Evolutionary conservation across 2,329 filamentous ascomycete genomes (phyloP).

Genomic region (Xylariaceae sp.): DNA sequence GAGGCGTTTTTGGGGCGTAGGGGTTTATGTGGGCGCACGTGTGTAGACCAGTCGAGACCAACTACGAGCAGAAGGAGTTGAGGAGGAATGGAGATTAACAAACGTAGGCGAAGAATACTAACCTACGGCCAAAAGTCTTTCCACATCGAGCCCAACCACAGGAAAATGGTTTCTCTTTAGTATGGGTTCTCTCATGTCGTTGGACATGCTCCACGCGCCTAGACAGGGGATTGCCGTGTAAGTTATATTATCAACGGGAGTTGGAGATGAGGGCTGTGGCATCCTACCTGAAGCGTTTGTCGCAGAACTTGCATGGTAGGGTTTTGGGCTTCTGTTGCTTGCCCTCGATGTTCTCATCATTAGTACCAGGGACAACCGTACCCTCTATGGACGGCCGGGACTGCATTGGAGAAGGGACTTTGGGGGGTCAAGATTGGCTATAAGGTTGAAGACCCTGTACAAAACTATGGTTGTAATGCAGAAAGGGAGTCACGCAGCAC

Average conservation of each 20-base stretch:
- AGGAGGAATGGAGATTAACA: constrained; percentile 26
- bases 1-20: constrained; percentile 30
- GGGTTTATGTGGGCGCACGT: constrained; percentile 8
- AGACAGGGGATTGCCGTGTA: constrained; percentile 47
- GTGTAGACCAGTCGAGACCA: constrained; percentile 20
- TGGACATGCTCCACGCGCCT: constrained; percentile 70
- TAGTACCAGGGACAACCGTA: constrained; percentile 44
- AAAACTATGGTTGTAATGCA: constrained; percentile 43
- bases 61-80: constrained; percentile 28
- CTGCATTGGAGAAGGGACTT: constrained; percentile 51
- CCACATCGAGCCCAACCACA: constrained; percentile 65
- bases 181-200: constrained; percentile 68
- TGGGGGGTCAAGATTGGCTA: constrained; percentile 39
- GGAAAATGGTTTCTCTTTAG: constrained; percentile 68
- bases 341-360: constrained; percentile 56
- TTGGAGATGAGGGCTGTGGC: constrained; percentile 28
- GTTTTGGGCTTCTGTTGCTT: constrained; percentile 67
- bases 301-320: constrained; percentile 67
- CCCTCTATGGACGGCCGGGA: constrained; percentile 54
- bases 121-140: constrained; percentile 68
- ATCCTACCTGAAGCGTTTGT: constrained; percentile 65
- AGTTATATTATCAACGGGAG: constrained; percentile 45
- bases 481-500: constrained; percentile 44
- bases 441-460: constrained; percentile 39
- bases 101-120: constrained; percentile 44